Base-by-base conservation (phyloP, 2,329 filamentous ascomycete species). In the Fusarium begoniae region DNA sequence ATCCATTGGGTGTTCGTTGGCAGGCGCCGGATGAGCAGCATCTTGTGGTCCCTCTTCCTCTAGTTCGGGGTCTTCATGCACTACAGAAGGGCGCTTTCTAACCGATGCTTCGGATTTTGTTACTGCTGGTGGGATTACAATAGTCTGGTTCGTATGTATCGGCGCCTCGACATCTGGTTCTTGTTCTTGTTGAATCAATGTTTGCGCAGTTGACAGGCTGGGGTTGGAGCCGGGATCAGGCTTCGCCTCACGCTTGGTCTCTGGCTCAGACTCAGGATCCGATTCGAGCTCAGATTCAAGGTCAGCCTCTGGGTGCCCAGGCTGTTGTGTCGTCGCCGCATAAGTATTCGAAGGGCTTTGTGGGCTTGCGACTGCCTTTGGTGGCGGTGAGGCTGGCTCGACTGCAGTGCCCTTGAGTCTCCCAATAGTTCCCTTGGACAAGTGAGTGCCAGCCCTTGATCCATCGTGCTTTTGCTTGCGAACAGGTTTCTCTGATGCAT, bases 401-500 rank as follows among this genome's bases (percentile, higher is more conserved):
- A 89, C 81, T 12, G 84, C 84, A 6, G 87, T 85, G 8, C 86
- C 88, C 63, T 82, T 86, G 5, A 85, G 82, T 75, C 87, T 85
- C 17, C 84, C 84, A 75, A 91, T 83, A 15, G 87, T 89, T 18
- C 89, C 90, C 66, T 88, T 86, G 7, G 85, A 80, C 14, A 87
- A 80, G 69, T 88, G 84, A 6, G 84, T 84, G 14, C 86, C 86
- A 54, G 81, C 82, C 66, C 80, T 82, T n/a, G 82, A 79, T 14
- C 81, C 57, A 2, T 78, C 75, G 44, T 81, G 85, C 73, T 84
- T 87, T 68, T 83, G 86, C 71, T 80, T 87, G 56, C 77, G 81
- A 22, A 72, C 66, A 2, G 82, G 81, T 54, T 82, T 83, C 40
- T 86, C 84, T 1, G 83, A 79, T 22, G 81, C 73, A 24, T 86